These are phyloP conservation scores for Coemansia sp. DNA, from an alignment of 192 early-diverging fungal species.

Conservation along the genomic window DNA sequence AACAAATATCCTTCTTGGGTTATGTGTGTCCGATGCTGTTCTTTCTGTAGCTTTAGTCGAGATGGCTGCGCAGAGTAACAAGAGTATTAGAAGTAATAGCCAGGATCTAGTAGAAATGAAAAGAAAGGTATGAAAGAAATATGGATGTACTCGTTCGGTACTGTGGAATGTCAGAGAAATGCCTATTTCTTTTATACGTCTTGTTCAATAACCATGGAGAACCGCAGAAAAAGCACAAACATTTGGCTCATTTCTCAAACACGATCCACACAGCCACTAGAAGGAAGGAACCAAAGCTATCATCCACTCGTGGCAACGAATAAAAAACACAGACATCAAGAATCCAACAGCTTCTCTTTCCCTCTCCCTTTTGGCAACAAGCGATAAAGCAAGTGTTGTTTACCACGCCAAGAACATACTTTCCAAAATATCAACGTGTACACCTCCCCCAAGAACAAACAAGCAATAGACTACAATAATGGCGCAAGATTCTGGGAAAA, in stretches of 20 bases:
- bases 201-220: background rate
- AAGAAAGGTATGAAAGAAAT: background rate
- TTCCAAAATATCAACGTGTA: background rate
- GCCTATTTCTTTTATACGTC: background rate
- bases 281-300: background rate
- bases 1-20: too few relatives aligned
- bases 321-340: background rate
- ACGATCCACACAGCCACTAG: background rate
- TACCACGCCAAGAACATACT: background rate
- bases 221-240: background rate
- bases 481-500: constrained; percentile 6
- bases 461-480: background rate
- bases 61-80: background rate
- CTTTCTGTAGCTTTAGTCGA: background rate
- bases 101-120: background rate
- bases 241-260: background rate
- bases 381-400: background rate
- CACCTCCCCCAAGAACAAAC: background rate
- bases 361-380: background rate
- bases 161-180: background rate
- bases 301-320: background rate
- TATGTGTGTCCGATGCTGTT: too few relatives aligned
- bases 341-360: background rate
- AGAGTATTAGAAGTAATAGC: constrained; percentile 7
- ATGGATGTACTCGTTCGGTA: background rate